Evolutionary conservation across 768 basidiomycete species (phyloP).

Genomic region (Leccinum boreale): DNA sequence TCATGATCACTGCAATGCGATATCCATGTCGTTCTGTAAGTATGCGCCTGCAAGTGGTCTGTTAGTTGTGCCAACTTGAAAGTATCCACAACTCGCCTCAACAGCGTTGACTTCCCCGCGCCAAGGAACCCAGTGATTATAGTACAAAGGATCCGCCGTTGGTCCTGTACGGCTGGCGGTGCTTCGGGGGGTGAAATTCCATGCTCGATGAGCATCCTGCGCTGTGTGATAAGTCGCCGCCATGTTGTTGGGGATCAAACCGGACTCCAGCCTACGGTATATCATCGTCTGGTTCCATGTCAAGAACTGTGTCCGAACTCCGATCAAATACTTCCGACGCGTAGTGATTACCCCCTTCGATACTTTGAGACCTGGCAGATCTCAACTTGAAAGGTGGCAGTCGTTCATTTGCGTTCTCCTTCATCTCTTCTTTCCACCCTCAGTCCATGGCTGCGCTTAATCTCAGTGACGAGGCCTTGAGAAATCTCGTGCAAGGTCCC

Average conservation of each 20-base stretch:
- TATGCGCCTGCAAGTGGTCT: constrained; percentile 58
- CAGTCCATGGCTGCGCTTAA: constrained; percentile 20
- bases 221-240: constrained; percentile 7
- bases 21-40: constrained; percentile 92
- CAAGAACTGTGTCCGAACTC: constrained; percentile 24
- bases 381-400: neutral
- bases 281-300: constrained; percentile 56
- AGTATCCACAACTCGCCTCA: constrained; percentile 48
- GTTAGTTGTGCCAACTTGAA: neutral
- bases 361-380: neutral
- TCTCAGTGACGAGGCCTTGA: constrained; percentile 40
- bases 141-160: constrained; percentile 71
- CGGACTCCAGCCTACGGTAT: constrained; percentile 45
- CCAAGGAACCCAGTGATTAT: constrained; percentile 95
- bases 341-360: constrained; percentile 7
- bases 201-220: constrained; percentile 34
- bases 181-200: neutral
- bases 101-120: constrained; percentile 89
- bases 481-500: constrained; percentile 70
- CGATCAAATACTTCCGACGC: constrained; percentile 21
- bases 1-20: constrained; percentile 97
- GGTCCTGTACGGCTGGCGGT: constrained; percentile 3
- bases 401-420: neutral
- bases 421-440: neutral
- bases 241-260: constrained; percentile 4